A percentile compares a stretch with the other conserved stretches of the same genome.
These are phyloP conservation scores for Neurospora hispaniola DNA, from an alignment of 495 filamentous ascomycete species.

Conservation along the genomic window DNA sequence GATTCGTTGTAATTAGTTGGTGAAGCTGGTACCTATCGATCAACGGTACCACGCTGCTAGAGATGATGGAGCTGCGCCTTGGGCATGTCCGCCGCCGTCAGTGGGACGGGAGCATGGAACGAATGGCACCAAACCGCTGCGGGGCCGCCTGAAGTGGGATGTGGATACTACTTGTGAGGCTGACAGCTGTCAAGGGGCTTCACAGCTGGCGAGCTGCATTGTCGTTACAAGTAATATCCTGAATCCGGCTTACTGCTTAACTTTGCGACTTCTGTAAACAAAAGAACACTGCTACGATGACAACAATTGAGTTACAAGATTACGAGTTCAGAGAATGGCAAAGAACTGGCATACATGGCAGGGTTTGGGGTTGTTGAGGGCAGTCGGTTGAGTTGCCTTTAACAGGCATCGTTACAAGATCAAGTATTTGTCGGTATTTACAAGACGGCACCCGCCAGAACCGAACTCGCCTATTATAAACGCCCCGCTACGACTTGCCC, in stretches of 20 bases:
- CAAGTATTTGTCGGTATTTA: not conserved
- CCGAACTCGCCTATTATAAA: not conserved
- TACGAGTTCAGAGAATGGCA: not conserved
- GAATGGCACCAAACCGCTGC: not conserved
- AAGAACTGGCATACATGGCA: not conserved
- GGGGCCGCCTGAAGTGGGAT: not conserved
- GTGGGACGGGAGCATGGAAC: not conserved
- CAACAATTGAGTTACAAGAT: not conserved
- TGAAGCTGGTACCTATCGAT: not conserved
- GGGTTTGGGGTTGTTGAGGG: not conserved
- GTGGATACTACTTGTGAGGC: not conserved
- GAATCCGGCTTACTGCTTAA: not conserved
- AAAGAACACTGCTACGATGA: not conserved
- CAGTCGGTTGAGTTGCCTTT: not conserved
- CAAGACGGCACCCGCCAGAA: not conserved
- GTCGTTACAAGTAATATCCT: not conserved
- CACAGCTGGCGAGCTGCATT: not conserved
- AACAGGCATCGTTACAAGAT: not conserved
- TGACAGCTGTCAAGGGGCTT: not conserved
- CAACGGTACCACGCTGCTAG: not conserved
- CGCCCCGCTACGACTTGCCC: not conserved
- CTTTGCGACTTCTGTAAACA: not conserved
- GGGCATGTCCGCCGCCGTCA: not conserved
- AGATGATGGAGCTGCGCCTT: not conserved
- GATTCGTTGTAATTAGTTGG: not conserved